Percentiles rank a stretch among this genome's conserved stretches.
These are phyloP conservation scores for Huiozyma sinensis DNA, from an alignment of 805 yeast genomes.

Conservation along the genomic window DNA sequence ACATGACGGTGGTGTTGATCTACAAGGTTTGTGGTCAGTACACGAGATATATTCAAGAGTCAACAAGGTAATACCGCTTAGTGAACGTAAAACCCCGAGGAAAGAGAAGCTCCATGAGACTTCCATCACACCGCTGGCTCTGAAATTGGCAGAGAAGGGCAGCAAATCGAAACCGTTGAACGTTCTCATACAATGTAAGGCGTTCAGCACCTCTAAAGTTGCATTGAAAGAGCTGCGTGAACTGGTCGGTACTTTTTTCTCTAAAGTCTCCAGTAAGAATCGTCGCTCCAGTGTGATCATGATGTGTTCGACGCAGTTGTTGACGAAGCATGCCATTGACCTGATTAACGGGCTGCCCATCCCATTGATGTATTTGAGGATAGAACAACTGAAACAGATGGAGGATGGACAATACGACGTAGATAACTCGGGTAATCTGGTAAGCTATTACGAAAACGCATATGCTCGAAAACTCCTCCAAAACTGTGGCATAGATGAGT, in stretches of 20 bases:
- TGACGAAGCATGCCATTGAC: constrained; percentile 23
- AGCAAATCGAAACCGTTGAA: constrained; percentile 8
- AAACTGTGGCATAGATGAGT: constrained; percentile 20
- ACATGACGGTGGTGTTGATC: constrained; percentile 27
- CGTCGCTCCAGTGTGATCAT: constrained; percentile 16
- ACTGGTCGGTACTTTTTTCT: constrained; percentile 22
- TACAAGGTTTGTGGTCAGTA: constrained; percentile 21
- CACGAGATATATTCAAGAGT: constrained; percentile 7
- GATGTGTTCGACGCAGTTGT: constrained; percentile 26
- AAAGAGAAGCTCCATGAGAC: constrained; percentile 11
- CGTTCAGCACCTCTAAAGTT: constrained; percentile 19
- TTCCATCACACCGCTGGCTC: constrained; percentile 14
- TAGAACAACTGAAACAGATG: constrained; percentile 15
- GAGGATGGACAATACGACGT: constrained; percentile 14
- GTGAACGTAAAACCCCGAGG: constrained; percentile 8
- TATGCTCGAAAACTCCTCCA: constrained; percentile 19
- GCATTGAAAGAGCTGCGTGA: constrained; percentile 26
- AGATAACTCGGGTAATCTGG: constrained; percentile 17
- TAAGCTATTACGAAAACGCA: constrained; percentile 25
- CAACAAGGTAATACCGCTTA: constrained; percentile 2
- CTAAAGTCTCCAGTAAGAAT: constrained; percentile 11
- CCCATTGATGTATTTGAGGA: constrained; percentile 23
- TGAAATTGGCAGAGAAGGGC: constrained; percentile 6
- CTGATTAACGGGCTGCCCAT: constrained; percentile 19
- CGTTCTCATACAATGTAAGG: constrained; percentile 26